Evolutionary conservation across 2,329 filamentous ascomycete genomes (phyloP).

Genomic region (Elsinoe arachidis): DNA sequence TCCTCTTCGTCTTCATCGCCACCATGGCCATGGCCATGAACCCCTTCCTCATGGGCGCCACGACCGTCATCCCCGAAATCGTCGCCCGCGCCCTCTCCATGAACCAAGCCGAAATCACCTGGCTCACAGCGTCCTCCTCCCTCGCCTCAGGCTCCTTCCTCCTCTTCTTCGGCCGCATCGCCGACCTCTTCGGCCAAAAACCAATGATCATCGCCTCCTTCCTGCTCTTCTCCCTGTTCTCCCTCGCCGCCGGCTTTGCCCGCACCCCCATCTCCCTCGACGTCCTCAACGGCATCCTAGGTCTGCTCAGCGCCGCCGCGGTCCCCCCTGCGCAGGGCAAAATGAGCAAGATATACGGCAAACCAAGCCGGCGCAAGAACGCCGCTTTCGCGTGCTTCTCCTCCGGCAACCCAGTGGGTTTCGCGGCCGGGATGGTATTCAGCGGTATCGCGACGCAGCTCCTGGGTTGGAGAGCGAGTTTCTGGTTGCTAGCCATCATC

Average conservation of each 20-base stretch:
- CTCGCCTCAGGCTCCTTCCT: constrained; percentile 57
- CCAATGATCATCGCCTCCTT: constrained; percentile 52
- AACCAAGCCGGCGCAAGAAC: constrained; percentile 55
- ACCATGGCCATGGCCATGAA: constrained; percentile 59
- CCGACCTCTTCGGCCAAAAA: constrained; percentile 58
- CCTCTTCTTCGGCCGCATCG: constrained; percentile 56
- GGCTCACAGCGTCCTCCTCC: constrained; percentile 56
- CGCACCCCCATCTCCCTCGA: constrained; percentile 51
- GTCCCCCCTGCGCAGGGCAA: constrained; percentile 57
- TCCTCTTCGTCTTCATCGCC: constrained; percentile 56
- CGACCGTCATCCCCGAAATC: constrained; percentile 54
- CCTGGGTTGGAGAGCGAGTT: constrained; percentile 56
- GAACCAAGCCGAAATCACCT: constrained; percentile 58
- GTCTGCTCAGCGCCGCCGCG: constrained; percentile 55
- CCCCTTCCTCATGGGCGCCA: constrained; percentile 50
- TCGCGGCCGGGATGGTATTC: constrained; percentile 50
- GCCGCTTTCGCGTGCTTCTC: constrained; percentile 55
- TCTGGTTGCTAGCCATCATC: constrained; percentile 54
- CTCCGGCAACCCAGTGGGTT: constrained; percentile 50
- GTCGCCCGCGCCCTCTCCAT: constrained; percentile 53
- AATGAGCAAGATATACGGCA: constrained; percentile 55
- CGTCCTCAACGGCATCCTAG: constrained; percentile 55
- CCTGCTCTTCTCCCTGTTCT: constrained; percentile 49
- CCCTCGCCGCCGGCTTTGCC: constrained; percentile 52
- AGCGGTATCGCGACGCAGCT: constrained; percentile 54